Evolutionary conservation across 2,329 filamentous ascomycete species (phyloP).

Genomic region (Clarireedia paspali): DNA sequence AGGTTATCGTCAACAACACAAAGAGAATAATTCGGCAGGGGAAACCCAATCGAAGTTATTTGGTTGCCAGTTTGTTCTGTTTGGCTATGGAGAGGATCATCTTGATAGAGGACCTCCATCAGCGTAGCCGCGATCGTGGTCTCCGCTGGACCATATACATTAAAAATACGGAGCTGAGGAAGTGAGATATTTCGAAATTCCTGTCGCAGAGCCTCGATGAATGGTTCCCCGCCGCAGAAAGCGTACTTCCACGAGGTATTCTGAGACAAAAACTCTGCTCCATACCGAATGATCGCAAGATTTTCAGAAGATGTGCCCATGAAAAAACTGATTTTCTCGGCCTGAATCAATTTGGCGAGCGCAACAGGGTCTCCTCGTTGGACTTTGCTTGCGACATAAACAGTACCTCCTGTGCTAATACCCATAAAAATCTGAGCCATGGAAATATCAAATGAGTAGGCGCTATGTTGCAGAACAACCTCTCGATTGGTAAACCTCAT

Average conservation of each 20-base stretch:
- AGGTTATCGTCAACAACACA: conserved; percentile 36
- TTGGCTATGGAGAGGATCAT: too few relatives aligned
- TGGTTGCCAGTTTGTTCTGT: background rate
- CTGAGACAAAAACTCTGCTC: background rate
- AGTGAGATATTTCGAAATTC: conserved; percentile 15
- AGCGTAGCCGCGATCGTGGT: conserved; percentile 8
- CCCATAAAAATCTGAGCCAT: conserved; percentile 14
- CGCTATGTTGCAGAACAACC: conserved; percentile 16
- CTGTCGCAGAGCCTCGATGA: conserved; percentile 18
- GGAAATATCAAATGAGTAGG: conserved; percentile 17
- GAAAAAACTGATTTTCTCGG: too few relatives aligned
- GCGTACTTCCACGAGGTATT: conserved; percentile 15
- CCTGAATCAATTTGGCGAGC: background rate
- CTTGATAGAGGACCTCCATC: conserved; percentile 16
- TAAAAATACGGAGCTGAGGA: conserved; percentile 14
- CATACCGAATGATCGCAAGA: too few relatives aligned
- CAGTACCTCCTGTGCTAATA: conserved; percentile 13
- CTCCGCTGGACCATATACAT: conserved; percentile 19
- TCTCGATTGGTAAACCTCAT: conserved; percentile 6
- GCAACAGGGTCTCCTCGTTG: background rate
- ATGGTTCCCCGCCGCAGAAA: conserved; percentile 23
- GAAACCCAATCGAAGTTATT: conserved; percentile 2
- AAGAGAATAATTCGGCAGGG: conserved; percentile 16
- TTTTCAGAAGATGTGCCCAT: too few relatives aligned
- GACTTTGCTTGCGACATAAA: conserved; percentile 8